Evolutionary conservation across 2,329 filamentous ascomycete species (phyloP), one percentile per base, ranked within the genome.

Genomic region (Colletotrichum chlorophyti): DNA sequence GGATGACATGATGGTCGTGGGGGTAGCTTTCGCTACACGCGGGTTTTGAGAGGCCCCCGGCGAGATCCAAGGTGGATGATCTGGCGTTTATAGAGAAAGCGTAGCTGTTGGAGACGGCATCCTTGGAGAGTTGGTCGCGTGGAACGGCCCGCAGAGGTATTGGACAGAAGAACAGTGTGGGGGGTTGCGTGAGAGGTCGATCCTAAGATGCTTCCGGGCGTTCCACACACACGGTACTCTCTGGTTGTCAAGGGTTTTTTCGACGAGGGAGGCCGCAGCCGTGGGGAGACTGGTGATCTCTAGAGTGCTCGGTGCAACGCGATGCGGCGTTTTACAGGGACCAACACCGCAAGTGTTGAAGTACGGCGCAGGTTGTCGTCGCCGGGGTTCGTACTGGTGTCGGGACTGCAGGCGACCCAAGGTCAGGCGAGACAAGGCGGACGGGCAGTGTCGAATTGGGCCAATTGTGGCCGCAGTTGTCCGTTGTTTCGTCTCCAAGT

Each of bases 1-100:
- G 66, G 72, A 74, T 71, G 68, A 67, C 69, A 65, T 66, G 49
- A 31, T 52, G 50, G 27, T 58, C 29, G 27, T 50, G 34, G 43
- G 48, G 53, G 49, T 51, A 58, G 53, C 45, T 27, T 48, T 58
- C 24, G 34, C 34, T 52, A 58, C 45, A 31, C 6, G 46, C 40
- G 46, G 17, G 57, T 45, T 23, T 40, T 35, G 26, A 55, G 53
- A 48, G 49, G 53, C 35, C 42, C 61, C 40, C 24, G 21, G 50
- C 34, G 19, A 53, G 47, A 59, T 58, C 50, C 34, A 31, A 55
- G 59, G 59, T 15, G 59, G 53, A 51, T 48, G 48, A 58, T 51
- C 38, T 49, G 41, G 51, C 29, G 46, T 63, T 63, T 63, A 63
- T 63, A 57, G 43, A 42, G 50, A 62, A 46, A 54, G 27, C 23